Base-by-base conservation (phyloP, 2,329 filamentous ascomycete species). In the Cladophialophora psammophila region DNA sequence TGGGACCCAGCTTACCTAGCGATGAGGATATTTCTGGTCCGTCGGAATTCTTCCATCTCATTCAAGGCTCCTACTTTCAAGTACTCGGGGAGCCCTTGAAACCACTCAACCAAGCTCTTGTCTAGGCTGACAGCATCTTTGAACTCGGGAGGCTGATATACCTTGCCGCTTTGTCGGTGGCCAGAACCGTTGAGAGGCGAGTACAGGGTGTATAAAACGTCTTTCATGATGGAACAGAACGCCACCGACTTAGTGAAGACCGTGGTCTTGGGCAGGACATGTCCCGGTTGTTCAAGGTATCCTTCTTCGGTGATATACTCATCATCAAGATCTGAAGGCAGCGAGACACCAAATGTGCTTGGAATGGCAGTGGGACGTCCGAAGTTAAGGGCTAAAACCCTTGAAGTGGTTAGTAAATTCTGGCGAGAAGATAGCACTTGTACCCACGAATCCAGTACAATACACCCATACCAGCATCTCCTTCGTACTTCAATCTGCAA, bases 361-460 rank as follows among this genome's bases (percentile, higher is more conserved):
- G 42, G 42, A 48, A 48, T 48, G 42, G 42, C 42, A 20, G 42
- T 48, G n/a, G 42, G 42, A 48, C 42, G 42, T 48, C 42, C 42
- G 18, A 48, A 48, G n/a, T 48, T 48, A 6, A 48, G 42, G 18
- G 42, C 42, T 18, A 48, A 48, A 20, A 48, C 42, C 3, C 42
- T 48, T 20, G 42, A 12, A 20, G 2, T 10, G 42, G 42, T 48
- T 48, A 48, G 42, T n/a, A 48, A 10, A 20, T 48, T 48, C 42
- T n/a, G 2, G 8, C n/a, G 12, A 26, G 42, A 3, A 7, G 36
- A 26, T 40, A 10, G 7, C 42, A 20, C n/a, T 20, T 20, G 8
- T 48, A 48, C 42, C 42, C 42, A 48, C 42, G 42, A 48, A 48
- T 48, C 42, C 4, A 48, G 42, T 7, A 48, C 42, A 48, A 48